Evolutionary conservation across 192 early-diverging fungal genomes (phyloP), one percentile per base, ranked within the genome.

Genomic region (Glomus cerebriforme): DNA sequence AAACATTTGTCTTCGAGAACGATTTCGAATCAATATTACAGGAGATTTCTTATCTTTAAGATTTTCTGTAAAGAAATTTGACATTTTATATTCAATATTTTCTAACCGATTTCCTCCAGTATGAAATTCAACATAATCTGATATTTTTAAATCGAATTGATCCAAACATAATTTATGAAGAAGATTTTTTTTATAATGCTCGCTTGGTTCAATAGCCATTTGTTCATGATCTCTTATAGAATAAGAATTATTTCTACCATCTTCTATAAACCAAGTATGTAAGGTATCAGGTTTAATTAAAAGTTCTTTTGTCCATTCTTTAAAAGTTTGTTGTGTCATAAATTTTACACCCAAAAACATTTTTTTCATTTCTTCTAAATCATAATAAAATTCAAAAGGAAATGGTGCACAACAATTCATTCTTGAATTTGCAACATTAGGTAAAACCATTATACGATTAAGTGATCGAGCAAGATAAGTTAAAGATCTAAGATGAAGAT

Each of bases 331-430:
- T 73, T 54, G 71, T 26, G 39, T 54, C 45, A 73, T 73, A 15
- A 73, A 73, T 27, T 24, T 45, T 26, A 49, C 6, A 1, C 7
- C 17, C 5, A 47, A 47, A 73, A 35, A 73, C 17, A n/a, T 17
- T 17, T 49, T 10, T 27, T 58, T 26, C 13, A 73, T 31, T 49
- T 15, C 12, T 19, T 58, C 26, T 6, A 58, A 31, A 73, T 47
- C 43, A 59, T 73, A 73, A 73, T 73, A 73, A 73, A 54, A 73
- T 26, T 49, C 72, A 22, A 73, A 73, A 24, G 27, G 13, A 73
- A 31, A 58, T 34, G 9, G 3, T 31, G 43, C 6, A 35, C 72
- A 73, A 31, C 43, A 39, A 29, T 26, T 15, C 3, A 73, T 8
- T 7, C 47, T 49, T 54, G 72, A 47, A 49, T 27, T 31, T 1